phyloP scores from a whole-genome alignment of 1,139 yeast species.

The Kodamaea fungicola region DNA sequence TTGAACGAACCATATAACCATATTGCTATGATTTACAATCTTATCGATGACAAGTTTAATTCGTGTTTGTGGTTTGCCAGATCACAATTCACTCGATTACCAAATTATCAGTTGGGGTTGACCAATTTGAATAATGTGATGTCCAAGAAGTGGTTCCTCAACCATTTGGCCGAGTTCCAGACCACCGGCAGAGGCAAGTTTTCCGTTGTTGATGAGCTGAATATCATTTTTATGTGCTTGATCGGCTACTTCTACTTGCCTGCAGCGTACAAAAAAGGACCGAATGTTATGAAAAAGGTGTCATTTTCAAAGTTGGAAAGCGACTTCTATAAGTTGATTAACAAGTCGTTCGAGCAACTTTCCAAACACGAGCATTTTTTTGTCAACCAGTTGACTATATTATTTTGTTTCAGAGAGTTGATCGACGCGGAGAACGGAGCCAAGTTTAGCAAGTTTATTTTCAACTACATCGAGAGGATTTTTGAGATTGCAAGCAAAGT shows the following conservation, averaged over 20 bases:
- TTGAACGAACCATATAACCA: conserved; percentile 67
- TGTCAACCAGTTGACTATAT: conserved; percentile 24
- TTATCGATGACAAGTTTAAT: conserved; percentile 29
- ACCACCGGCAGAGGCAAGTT: conserved; percentile 2
- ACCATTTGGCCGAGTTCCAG: conserved; percentile 17
- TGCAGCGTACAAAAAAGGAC: conserved; percentile 22
- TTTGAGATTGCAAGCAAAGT: conserved; percentile 18
- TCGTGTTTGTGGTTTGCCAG: conserved; percentile 52
- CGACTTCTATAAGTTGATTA: conserved; percentile 17
- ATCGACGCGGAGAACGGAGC: conserved; percentile 9
- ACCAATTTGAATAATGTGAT: conserved; percentile 34
- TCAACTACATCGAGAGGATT: conserved; percentile 34
- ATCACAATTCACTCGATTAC: conserved; percentile 52
- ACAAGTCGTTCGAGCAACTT: conserved; percentile 7
- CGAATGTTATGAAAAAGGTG: conserved; percentile 22
- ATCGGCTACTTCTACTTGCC: conserved; percentile 31
- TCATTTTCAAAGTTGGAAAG: conserved; percentile 25
- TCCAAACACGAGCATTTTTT: conserved; percentile 13
- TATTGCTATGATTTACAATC: conserved; percentile 54
- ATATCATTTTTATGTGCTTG: conserved; percentile 24
- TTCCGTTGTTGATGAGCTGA: conserved; percentile 4
- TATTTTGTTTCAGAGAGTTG: conserved; percentile 20
- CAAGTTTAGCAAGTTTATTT: conserved; percentile 21
- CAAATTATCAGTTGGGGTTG: conserved; percentile 42
- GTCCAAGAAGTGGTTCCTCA: conserved; percentile 30